Evolutionary conservation across 345 rosid species (phyloP), one percentile per base, ranked within the genome.

Genomic region (Rhodamnia argentea): DNA sequence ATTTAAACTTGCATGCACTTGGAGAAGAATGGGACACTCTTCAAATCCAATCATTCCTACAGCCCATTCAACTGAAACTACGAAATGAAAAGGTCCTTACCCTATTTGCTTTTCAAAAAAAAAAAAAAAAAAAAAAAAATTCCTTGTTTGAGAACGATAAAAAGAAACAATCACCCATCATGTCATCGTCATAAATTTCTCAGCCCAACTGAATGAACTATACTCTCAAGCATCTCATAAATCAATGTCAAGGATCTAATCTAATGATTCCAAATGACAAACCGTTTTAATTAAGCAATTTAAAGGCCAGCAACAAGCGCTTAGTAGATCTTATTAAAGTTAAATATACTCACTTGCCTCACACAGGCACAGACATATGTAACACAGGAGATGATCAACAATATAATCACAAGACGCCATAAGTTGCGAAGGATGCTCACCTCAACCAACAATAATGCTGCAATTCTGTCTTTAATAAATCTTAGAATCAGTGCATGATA

Each of bases 401-500:
- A 70, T 29, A 3, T 22, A 20, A 70, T 70, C 47, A 70, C 47
- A 37, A 32, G 47, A 70, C 3, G 81, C 47, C 13, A 37, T 64
- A 70, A 27, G 62, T 53, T 53, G 60, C 18, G 0, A 27, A 83
- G 16, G 50, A 86, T 82, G 52, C 90, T 86, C 88, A 96, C 99
- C 95, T 97, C 99, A 85, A 95, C 91, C 85, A 97, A 86, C 70
- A 95, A 88, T 47, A 97, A 89, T 57, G 95, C 93, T 75, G 98
- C 99, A 42, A 91, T 87, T 51, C 96, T 93, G 89, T 96, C 98
- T 92, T 97, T 96, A 85, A 96, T 91, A 88, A 97, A 94, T 93
- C 93, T 90, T 85, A 97, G 95, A 83, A 95, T 86, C 89, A 97
- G 86, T 74, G 98, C 99, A 20, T 88, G 92, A 85, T 88, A 95